A percentile compares a stretch with the other conserved stretches of the same genome.
Conservation (phyloP, 208 protist genomes). For the Wallacemonas sp. region DNA sequence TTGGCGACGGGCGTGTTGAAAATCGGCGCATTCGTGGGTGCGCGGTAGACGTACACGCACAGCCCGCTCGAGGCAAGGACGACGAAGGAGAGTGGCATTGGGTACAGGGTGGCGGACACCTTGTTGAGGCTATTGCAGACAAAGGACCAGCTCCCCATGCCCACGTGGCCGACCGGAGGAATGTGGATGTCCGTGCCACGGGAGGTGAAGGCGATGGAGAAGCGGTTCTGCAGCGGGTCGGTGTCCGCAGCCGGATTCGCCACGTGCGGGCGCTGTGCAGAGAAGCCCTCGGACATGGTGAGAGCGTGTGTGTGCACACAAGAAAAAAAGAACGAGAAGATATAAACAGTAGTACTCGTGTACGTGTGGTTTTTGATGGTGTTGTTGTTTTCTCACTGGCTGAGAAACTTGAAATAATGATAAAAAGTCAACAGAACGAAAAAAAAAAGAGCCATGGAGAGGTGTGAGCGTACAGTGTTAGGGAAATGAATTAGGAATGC, state of each 20-base stretch:
- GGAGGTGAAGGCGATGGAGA: conserved; percentile 40
- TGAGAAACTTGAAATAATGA: too few species aligned
- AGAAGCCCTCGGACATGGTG: conserved; percentile 68
- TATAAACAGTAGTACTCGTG: too few species aligned
- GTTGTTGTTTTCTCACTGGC: too few species aligned
- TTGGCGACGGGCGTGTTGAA: conserved; percentile 31
- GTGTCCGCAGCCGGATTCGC: conserved; percentile 43
- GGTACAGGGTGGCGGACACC: conserved; percentile 60
- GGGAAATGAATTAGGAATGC: conserved; percentile 3
- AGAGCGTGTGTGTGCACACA: too few species aligned
- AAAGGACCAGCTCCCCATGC: conserved; percentile 37
- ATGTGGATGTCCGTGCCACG: conserved; percentile 75
- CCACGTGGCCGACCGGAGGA: conserved; percentile 60
- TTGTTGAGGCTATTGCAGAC: conserved; percentile 58
- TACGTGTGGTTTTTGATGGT: too few species aligned
- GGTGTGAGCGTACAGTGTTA: too few species aligned
- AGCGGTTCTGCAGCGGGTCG: conserved; percentile 44
- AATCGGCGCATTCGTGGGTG: conserved; percentile 33
- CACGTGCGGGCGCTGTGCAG: conserved; percentile 49
- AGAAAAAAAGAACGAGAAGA: conserved; percentile 6
- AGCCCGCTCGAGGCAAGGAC: conserved; percentile 36
- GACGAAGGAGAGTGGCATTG: conserved; percentile 53
- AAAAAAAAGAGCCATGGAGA: conserved; percentile 33
- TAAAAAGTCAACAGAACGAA: conserved; percentile 27
- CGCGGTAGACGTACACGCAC: conserved; percentile 46